Evolutionary conservation across 1,139 yeast species (phyloP).

Genomic region (Taphrina flavorubra): DNA sequence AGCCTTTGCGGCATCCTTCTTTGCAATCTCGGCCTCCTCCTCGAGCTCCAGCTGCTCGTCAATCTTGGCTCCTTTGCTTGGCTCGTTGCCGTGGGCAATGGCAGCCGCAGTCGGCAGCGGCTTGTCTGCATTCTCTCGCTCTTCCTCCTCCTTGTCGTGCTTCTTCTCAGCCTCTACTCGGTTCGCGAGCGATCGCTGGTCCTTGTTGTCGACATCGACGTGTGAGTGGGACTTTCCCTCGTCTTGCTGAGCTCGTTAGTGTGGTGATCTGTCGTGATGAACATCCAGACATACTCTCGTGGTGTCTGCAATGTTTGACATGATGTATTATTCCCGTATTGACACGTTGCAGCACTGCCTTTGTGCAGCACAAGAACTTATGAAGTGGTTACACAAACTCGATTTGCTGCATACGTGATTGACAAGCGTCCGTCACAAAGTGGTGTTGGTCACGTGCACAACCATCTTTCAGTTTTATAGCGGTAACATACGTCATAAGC

Average conservation of each 20-base stretch:
- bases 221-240: constrained; percentile 39
- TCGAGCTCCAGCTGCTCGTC: constrained; percentile 34
- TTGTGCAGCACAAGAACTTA: not conserved
- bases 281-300: constrained; percentile 15
- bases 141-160: constrained; percentile 39
- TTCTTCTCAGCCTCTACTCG: constrained; percentile 42
- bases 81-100: constrained; percentile 37
- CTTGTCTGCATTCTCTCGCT: constrained; percentile 19
- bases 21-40: constrained; percentile 39
- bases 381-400: constrained; percentile 10
- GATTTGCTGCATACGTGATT: constrained; percentile 6
- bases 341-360: not conserved
- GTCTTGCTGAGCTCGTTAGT: constrained; percentile 26
- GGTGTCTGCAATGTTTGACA: constrained; percentile 18
- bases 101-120: constrained; percentile 37
- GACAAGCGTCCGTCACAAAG: constrained; percentile 13
- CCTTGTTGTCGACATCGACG: constrained; percentile 36
- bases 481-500: too few species aligned
- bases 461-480: not conserved
- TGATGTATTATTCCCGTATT: not conserved
- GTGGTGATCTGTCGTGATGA: not conserved
- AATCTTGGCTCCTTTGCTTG: constrained; percentile 35
- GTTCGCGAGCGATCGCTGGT: constrained; percentile 42
- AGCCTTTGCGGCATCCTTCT: constrained; percentile 40
- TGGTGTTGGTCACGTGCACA: not conserved